Evolutionary conservation across 2,329 filamentous ascomycete genomes (phyloP).

Genomic region (Rhynchosporium graminicola): DNA sequence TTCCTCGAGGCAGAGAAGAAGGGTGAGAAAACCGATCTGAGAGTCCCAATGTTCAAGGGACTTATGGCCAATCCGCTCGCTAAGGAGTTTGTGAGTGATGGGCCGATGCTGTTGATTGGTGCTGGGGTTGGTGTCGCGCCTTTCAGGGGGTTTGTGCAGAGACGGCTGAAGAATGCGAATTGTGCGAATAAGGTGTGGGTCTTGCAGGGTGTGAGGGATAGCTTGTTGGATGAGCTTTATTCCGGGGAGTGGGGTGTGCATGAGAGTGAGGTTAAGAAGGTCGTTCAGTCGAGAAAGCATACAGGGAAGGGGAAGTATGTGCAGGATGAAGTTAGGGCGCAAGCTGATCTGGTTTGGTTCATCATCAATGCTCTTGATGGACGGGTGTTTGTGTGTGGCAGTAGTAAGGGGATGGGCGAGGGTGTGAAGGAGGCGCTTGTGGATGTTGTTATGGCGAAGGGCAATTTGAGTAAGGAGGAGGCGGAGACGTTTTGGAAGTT

Average conservation of each 20-base stretch:
- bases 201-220: slow-evolving; percentile 90
- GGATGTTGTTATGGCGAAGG: slow-evolving; percentile 90
- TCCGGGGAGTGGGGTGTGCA: slow-evolving; percentile 94
- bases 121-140: slow-evolving; percentile 96
- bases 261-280: slow-evolving; percentile 81
- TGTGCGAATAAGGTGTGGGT: slow-evolving; percentile 99
- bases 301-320: slow-evolving; percentile 75
- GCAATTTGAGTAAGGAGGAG: slow-evolving; percentile 78
- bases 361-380: slow-evolving; percentile 96
- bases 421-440: slow-evolving; percentile 87
- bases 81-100: slow-evolving; percentile 86
- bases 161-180: slow-evolving; percentile 88
- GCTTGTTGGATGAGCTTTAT: slow-evolving; percentile 92
- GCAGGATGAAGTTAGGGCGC: slow-evolving; percentile 88
- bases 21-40: slow-evolving; percentile 63
- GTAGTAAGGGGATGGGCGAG: slow-evolving; percentile 95
- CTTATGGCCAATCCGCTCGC: slow-evolving; percentile 97
- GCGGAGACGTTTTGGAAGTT: slow-evolving; percentile 85
- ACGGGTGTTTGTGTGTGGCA: slow-evolving; percentile 93
- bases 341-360: slow-evolving; percentile 97
- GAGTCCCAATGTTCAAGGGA: slow-evolving; percentile 96
- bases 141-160: slow-evolving; percentile 96
- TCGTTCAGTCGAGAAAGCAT: slow-evolving; percentile 73
- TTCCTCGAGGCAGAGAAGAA: slow-evolving; percentile 68
- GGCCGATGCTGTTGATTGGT: slow-evolving; percentile 95